phyloP scores from a whole-genome alignment of 805 yeast genomes.

The Pichia nanzhaoensis region DNA sequence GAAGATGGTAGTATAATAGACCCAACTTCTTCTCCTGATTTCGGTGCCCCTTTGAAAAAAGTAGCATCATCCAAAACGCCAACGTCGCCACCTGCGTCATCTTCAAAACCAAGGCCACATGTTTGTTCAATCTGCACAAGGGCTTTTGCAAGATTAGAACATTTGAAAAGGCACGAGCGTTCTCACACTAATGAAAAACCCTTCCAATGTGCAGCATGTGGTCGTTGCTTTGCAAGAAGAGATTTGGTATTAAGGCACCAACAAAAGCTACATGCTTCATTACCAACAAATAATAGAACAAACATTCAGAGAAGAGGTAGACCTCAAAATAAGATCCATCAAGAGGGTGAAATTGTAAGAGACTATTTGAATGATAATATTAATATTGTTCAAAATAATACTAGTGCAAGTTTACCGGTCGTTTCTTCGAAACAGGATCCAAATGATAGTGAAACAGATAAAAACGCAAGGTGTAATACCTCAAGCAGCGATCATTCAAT shows the following conservation, averaged over 20 bases:
- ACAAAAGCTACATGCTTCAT: slow-evolving; percentile 75
- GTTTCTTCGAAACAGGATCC: neutral
- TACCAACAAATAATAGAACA: slow-evolving; percentile 33
- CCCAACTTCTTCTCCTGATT: neutral
- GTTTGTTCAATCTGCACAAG: slow-evolving; percentile 86
- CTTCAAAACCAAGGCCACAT: slow-evolving; percentile 93
- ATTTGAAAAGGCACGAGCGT: slow-evolving; percentile 86
- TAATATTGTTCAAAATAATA: slow-evolving; percentile 46
- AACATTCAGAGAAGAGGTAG: slow-evolving; percentile 31
- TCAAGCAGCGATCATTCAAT: slow-evolving; percentile 5
- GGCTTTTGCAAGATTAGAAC: slow-evolving; percentile 93
- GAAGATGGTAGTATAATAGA: neutral
- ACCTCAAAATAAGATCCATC: slow-evolving; percentile 14
- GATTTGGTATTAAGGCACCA: slow-evolving; percentile 87
- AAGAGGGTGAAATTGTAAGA: slow-evolving; percentile 29
- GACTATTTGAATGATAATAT: slow-evolving; percentile 42
- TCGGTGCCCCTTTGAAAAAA: slow-evolving; percentile 8
- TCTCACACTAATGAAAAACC: slow-evolving; percentile 96
- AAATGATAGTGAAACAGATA: neutral
- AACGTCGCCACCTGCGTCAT: slow-evolving; percentile 63
- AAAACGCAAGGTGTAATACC: neutral
- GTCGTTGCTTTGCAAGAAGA: slow-evolving; percentile 89
- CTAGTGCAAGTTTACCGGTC: slow-evolving; percentile 42
- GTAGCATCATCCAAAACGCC: slow-evolving; percentile 30
- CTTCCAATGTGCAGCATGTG: slow-evolving; percentile 93